Evolutionary conservation across 306 rosid species (phyloP).

Genomic region (Mimosa pudica): DNA sequence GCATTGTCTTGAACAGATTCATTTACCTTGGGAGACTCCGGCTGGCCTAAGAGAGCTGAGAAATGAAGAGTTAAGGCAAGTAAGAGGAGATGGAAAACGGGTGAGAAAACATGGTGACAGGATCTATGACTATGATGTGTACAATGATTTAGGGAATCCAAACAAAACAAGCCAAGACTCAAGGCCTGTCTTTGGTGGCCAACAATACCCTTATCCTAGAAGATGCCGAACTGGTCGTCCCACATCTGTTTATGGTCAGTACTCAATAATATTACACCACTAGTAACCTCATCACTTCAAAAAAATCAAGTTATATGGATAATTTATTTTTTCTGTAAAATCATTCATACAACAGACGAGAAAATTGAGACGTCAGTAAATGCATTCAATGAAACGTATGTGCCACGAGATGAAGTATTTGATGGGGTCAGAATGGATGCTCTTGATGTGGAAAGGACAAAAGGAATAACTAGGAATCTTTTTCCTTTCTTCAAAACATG

Average conservation of each 20-base stretch:
- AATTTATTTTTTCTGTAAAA: background rate
- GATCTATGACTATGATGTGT: slow-evolving; percentile 47
- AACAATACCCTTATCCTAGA: slow-evolving; percentile 35
- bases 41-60: slow-evolving; percentile 40
- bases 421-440: slow-evolving; percentile 30
- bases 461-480: slow-evolving; percentile 41
- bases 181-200: slow-evolving; percentile 39
- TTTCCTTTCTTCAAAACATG: slow-evolving; percentile 33
- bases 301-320: background rate
- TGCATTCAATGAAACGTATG: background rate
- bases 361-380: slow-evolving; percentile 27
- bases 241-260: slow-evolving; percentile 10
- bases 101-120: slow-evolving; percentile 29
- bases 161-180: slow-evolving; percentile 5
- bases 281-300: background rate
- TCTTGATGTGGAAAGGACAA: slow-evolving; percentile 35
- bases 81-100: slow-evolving; percentile 46
- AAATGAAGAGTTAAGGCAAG: slow-evolving; percentile 36
- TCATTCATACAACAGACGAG: slow-evolving; percentile 1
- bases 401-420: slow-evolving; percentile 46
- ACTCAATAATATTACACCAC: background rate
- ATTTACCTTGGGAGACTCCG: slow-evolving; percentile 44
- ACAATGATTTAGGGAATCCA: slow-evolving; percentile 46
- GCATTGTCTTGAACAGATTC: slow-evolving; percentile 20
- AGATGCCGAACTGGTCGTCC: slow-evolving; percentile 52